phyloP scores from a whole-genome alignment of 2,329 filamentous ascomycete genomes.

The Byssothecium circinans region DNA sequence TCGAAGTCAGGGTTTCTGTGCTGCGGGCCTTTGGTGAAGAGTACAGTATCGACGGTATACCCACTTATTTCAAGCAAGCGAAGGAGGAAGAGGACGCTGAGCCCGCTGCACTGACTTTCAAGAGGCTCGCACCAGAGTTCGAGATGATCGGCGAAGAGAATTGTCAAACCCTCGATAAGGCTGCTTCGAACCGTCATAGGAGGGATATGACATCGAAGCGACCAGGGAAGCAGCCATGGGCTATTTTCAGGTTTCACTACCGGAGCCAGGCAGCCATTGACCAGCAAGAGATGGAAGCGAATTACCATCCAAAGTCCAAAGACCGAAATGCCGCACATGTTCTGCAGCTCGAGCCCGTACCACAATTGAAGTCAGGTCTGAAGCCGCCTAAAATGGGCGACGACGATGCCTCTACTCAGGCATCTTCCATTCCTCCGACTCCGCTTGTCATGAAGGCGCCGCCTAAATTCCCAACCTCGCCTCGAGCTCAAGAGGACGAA shows the following conservation, averaged over 20 bases:
- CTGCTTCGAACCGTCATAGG: slow-evolving; percentile 6
- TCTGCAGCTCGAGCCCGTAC: slow-evolving; percentile 21
- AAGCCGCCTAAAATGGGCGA: slow-evolving; percentile 5
- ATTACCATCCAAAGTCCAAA: slow-evolving; percentile 13
- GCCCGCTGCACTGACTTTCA: slow-evolving; percentile 12
- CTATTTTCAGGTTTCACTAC: slow-evolving; percentile 47
- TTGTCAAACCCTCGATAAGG: slow-evolving; percentile 12
- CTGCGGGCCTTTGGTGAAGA: slow-evolving; percentile 22
- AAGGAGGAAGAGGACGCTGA: background rate
- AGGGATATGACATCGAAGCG: slow-evolving; percentile 21
- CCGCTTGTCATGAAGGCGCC: background rate
- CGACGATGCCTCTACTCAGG: background rate
- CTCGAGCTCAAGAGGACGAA: background rate
- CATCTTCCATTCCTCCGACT: background rate
- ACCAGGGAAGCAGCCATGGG: slow-evolving; percentile 43
- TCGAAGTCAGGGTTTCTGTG: slow-evolving; percentile 37
- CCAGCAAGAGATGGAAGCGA: slow-evolving; percentile 8
- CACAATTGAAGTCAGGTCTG: slow-evolving; percentile 7
- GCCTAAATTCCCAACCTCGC: background rate
- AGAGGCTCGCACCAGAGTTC: slow-evolving; percentile 21
- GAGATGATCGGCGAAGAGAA: slow-evolving; percentile 26
- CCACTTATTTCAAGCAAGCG: slow-evolving; percentile 16
- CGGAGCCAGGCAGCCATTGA: slow-evolving; percentile 30
- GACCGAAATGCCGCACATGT: slow-evolving; percentile 6
- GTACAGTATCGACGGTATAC: slow-evolving; percentile 10